A percentile compares a stretch with the other conserved stretches of the same genome.
Conservation (phyloP, 2,329 filamentous ascomycete genomes). For the Pseudogymnoascus sp. region DNA sequence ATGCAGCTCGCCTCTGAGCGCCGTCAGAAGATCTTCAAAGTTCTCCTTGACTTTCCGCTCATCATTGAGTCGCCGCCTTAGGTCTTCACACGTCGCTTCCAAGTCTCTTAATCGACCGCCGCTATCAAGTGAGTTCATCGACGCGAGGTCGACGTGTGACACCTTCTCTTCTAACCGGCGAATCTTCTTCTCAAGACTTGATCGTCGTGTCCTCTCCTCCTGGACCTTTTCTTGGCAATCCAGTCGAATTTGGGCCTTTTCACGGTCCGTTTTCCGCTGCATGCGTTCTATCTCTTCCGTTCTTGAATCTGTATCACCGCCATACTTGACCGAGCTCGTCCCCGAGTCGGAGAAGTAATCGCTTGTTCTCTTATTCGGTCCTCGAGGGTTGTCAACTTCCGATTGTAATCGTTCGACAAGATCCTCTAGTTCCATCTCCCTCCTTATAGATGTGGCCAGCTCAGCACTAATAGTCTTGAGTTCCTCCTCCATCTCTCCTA, state of each 20-base stretch:
- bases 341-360: slow-evolving; percentile 98
- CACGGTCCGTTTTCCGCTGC: slow-evolving; percentile 78
- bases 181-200: slow-evolving; percentile 74
- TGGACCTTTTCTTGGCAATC: slow-evolving; percentile 81
- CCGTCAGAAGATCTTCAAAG: slow-evolving; percentile 83
- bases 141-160: slow-evolving; percentile 44
- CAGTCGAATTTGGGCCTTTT: slow-evolving; percentile 76
- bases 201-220: slow-evolving; percentile 70
- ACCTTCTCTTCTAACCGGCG: slow-evolving; percentile 73
- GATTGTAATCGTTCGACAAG: slow-evolving; percentile 78
- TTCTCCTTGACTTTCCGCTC: slow-evolving; percentile 85
- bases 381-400: slow-evolving; percentile 55
- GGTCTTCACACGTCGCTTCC: slow-evolving; percentile 71
- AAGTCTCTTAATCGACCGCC: slow-evolving; percentile 64
- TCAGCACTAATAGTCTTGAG: slow-evolving; percentile 87
- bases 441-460: slow-evolving; percentile 81
- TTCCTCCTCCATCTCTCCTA: slow-evolving; percentile 90
- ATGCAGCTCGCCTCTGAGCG: slow-evolving; percentile 73
- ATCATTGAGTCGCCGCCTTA: slow-evolving; percentile 71
- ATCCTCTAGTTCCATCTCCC: slow-evolving; percentile 95
- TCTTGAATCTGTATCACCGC: slow-evolving; percentile 52
- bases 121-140: slow-evolving; percentile 49
- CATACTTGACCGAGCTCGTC: slow-evolving; percentile 72
- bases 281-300: slow-evolving; percentile 72
- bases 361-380: slow-evolving; percentile 67